Evolutionary conservation across 2,329 filamentous ascomycete genomes (phyloP), one percentile per base, ranked within the genome.

Genomic region (Colletotrichum nymphaeae): DNA sequence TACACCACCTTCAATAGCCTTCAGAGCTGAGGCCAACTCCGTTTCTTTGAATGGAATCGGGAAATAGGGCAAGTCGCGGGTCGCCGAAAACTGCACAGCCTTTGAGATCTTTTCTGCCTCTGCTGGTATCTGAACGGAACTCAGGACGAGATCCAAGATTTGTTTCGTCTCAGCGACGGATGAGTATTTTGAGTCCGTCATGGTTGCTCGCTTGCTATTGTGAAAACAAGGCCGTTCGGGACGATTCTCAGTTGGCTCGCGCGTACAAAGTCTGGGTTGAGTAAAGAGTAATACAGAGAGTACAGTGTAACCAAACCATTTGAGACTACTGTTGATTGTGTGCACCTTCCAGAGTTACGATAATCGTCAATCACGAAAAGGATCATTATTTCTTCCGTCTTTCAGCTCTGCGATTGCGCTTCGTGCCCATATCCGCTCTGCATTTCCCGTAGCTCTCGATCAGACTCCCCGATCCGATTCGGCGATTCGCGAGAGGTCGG

Each of bases 11-110:
- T 87, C 86, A 5, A 87, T 76, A 0, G 84, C 84, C 69, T 87
- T 87, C 22, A 87, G 75, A 0, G 85, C 85, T 7, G 84, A 84
- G 1, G 80, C 78, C 4, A 83, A 79, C 72, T 87, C 85, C 0
- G 84, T 86, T 75, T 87, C 85, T 59, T 86, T 86, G 76, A 86
- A 85, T 0, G 85, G 85, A 14, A 85, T 86, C 0, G 85, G 85
- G 37, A 86, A 87, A 74, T 86, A 87, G 0, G 83, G 82, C 63
- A 75, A 75, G 74, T 85, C 81, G 19, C 79, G 79, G 4, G 76
- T 73, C 14, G 81, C 80, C 0, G 79, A 80, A 64, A 86, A 84
- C 1, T 76, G 72, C n/a, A 84, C 77, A 22, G 35, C 58, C 46
- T 77, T 76, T 2, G 69, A 32, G 32, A 73, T 75, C 7, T 80